Percentiles rank a stretch among this genome's conserved stretches.
phyloP scores from a whole-genome alignment of 768 basidiomycete genomes.

The Crassisporium funariophilum region DNA sequence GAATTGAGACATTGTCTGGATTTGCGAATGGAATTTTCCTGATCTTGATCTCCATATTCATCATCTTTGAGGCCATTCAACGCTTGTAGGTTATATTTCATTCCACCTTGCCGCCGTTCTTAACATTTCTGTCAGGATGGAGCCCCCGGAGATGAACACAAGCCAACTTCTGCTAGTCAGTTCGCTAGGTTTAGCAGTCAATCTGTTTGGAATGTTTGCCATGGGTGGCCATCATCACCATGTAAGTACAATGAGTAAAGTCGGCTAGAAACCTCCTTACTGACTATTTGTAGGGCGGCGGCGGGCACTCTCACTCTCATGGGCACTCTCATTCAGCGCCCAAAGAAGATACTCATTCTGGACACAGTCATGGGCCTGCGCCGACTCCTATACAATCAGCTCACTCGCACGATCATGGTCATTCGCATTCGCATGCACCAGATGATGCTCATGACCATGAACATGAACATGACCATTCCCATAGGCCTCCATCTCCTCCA shows the following conservation, averaged over 20 bases:
- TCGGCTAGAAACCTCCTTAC: background rate
- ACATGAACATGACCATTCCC: slow-evolving; percentile 28
- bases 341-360: slow-evolving; percentile 24
- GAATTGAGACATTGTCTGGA: slow-evolving; percentile 96
- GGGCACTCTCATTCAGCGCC: slow-evolving; percentile 17
- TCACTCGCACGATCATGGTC: slow-evolving; percentile 18
- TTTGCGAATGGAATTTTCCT: slow-evolving; percentile 97
- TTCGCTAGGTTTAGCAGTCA: slow-evolving; percentile 86
- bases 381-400: slow-evolving; percentile 11
- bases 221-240: slow-evolving; percentile 96
- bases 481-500: slow-evolving; percentile 18
- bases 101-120: background rate
- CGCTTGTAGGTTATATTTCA: slow-evolving; percentile 63
- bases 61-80: slow-evolving; percentile 97
- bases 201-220: slow-evolving; percentile 98
- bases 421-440: slow-evolving; percentile 8
- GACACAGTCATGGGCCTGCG: slow-evolving; percentile 35
- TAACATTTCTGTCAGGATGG: slow-evolving; percentile 50
- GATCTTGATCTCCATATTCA: slow-evolving; percentile 94
- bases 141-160: slow-evolving; percentile 98
- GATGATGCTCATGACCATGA: slow-evolving; percentile 18
- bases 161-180: slow-evolving; percentile 90
- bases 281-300: slow-evolving; percentile 49
- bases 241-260: slow-evolving; percentile 41
- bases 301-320: slow-evolving; percentile 50